Evolutionary conservation across 2,329 filamentous ascomycete genomes (phyloP).

Genomic region (Nemania serpens): DNA sequence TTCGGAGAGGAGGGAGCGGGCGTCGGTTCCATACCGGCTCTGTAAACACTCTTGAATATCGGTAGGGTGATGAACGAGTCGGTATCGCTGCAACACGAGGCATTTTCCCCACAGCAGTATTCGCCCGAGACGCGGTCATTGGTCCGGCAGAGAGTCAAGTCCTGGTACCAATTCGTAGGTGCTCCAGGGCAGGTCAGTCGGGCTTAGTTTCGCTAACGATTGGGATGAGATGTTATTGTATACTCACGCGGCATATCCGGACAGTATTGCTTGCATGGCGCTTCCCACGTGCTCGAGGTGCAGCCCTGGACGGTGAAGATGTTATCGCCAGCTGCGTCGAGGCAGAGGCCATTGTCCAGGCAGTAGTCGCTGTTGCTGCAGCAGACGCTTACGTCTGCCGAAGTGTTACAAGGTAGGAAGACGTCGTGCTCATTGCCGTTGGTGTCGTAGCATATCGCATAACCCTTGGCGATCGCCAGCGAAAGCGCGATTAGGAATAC

Average conservation of each 20-base stretch:
- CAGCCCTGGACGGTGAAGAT: constrained; percentile 40
- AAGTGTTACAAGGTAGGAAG: constrained; percentile 31
- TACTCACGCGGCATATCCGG: constrained; percentile 23
- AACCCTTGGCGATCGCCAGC: not conserved
- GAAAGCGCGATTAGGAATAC: not conserved
- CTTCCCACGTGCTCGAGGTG: constrained; percentile 35
- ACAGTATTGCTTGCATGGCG: constrained; percentile 35
- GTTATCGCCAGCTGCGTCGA: constrained; percentile 35
- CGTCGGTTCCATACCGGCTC: not conserved
- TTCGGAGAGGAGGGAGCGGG: not conserved
- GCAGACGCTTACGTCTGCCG: constrained; percentile 31
- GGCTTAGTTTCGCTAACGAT: not conserved
- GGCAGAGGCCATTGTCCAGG: constrained; percentile 40
- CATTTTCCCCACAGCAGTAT: constrained; percentile 16
- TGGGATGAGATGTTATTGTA: too few species aligned
- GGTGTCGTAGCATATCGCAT: constrained; percentile 17
- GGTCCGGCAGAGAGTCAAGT: constrained; percentile 23
- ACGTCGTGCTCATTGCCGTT: constrained; percentile 3
- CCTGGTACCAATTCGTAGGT: constrained; percentile 17
- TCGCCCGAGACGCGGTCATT: constrained; percentile 17
- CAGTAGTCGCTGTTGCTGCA: constrained; percentile 36
- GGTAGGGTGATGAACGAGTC: not conserved
- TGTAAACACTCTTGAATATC: not conserved
- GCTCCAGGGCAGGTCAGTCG: not conserved
- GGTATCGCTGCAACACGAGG: not conserved